Conservation (phyloP, 345 rosid species). For the Schrenkiella parvula region DNA sequence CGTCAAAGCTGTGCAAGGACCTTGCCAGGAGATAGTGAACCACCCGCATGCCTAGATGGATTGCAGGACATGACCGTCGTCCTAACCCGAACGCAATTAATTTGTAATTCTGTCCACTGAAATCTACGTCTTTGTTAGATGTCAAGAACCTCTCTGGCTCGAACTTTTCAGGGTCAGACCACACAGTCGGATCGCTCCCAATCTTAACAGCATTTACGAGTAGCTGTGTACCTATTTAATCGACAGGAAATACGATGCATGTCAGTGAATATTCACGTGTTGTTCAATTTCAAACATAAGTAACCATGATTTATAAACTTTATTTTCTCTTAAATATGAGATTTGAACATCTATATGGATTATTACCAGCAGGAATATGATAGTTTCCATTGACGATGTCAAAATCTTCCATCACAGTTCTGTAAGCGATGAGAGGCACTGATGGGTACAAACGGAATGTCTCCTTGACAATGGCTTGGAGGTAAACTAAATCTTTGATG, state of each 20-base stretch:
- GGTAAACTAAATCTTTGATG: conserved; percentile 32
- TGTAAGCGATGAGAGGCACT: conserved; percentile 26
- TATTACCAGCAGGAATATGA: conserved; percentile 36
- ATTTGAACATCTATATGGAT: too few species aligned
- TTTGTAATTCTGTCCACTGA: conserved; percentile 36
- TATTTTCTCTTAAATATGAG: too few species aligned
- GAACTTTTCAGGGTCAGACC: conserved; percentile 21
- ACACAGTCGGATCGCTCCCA: not conserved
- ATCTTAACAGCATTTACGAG: conserved; percentile 9
- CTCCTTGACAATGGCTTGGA: conserved; percentile 47
- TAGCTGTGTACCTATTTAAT: not conserved
- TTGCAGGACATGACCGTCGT: conserved; percentile 38
- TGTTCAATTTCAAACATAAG: too few species aligned
- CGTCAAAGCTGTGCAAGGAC: conserved; percentile 38
- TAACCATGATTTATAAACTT: not conserved
- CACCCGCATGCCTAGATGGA: conserved; percentile 30
- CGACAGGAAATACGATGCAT: not conserved
- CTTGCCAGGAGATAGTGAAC: conserved; percentile 39
- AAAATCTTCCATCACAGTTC: conserved; percentile 35
- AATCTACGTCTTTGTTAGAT: conserved; percentile 11
- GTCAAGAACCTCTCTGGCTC: conserved; percentile 39
- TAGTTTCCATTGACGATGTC: conserved; percentile 15
- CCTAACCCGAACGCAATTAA: conserved; percentile 37
- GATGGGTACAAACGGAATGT: conserved; percentile 41
- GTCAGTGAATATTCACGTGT: not conserved